Percentiles rank a stretch among this genome's conserved stretches.
These are phyloP conservation scores for Carallia pectinifolia DNA, from an alignment of 345 rosid species.

Conservation along the genomic window DNA sequence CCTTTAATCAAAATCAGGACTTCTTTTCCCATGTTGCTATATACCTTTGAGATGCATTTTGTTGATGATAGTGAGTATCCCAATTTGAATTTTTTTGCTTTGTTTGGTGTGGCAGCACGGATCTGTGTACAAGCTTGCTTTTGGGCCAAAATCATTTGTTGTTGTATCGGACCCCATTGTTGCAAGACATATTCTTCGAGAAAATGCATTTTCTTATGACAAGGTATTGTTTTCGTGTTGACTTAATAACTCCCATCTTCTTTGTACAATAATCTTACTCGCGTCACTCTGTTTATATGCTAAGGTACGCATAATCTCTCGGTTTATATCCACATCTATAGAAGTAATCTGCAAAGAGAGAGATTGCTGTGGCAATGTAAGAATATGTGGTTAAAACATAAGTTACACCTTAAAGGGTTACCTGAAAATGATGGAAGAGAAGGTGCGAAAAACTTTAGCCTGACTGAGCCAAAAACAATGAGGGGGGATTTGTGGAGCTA, in stretches of 20 bases:
- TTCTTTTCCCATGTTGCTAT: not conserved
- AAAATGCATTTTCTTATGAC: conserved; percentile 85
- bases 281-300: not conserved
- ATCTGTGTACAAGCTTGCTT: conserved; percentile 89
- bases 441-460: too few relatives aligned
- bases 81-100: too few relatives aligned
- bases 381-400: too few relatives aligned
- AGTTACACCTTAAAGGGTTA: too few relatives aligned
- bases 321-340: too few relatives aligned
- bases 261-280: too few relatives aligned
- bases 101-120: conserved; percentile 62
- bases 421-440: too few relatives aligned
- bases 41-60: not conserved
- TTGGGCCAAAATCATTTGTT: conserved; percentile 97
- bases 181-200: conserved; percentile 80
- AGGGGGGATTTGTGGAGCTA: too few relatives aligned
- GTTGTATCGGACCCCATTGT: conserved; percentile 91
- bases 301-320: too few relatives aligned
- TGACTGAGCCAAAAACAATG: too few relatives aligned
- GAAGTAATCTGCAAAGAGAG: too few relatives aligned
- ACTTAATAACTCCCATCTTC: not conserved
- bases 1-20: not conserved
- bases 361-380: too few relatives aligned
- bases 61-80: conserved; percentile 10
- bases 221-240: conserved; percentile 47